A percentile compares a stretch with the other conserved stretches of the same genome.
phyloP scores from a whole-genome alignment of 352 stramenopile species.

The Aphanomyces astaci region DNA sequence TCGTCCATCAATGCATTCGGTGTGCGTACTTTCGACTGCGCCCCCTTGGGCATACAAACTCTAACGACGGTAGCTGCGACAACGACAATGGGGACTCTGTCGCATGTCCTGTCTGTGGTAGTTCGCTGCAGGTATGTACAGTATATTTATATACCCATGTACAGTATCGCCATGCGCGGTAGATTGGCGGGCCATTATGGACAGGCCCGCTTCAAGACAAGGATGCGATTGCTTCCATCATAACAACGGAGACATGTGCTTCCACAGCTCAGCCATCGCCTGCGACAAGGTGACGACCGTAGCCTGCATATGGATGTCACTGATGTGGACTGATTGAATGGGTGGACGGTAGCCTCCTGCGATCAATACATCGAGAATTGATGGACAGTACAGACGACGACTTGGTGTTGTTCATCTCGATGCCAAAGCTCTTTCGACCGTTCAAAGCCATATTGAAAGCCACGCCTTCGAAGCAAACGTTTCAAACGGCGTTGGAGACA shows the following conservation, averaged over 20 bases:
- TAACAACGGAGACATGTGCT: background rate
- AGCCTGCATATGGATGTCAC: background rate
- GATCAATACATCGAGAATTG: background rate
- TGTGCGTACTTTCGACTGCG: background rate
- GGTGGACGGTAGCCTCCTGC: background rate
- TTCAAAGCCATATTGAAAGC: background rate
- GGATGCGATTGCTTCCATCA: background rate
- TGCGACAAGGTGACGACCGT: background rate
- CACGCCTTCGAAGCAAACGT: background rate
- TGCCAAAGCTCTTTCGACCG: constrained; percentile 8
- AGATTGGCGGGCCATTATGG: constrained; percentile 10
- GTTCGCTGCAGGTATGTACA: constrained; percentile 5
- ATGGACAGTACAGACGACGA: background rate
- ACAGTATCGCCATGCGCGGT: background rate
- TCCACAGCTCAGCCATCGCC: background rate
- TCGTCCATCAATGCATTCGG: background rate
- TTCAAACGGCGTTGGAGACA: background rate
- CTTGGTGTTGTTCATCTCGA: background rate
- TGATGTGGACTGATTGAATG: no score
- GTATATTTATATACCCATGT: background rate
- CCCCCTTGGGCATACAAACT: no score
- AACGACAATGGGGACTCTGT: background rate
- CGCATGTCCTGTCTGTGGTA: background rate
- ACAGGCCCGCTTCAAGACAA: constrained; percentile 12
- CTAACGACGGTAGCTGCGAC: background rate